Conservation (phyloP, 208 protist species). For the Angomonas ambiguus region DNA sequence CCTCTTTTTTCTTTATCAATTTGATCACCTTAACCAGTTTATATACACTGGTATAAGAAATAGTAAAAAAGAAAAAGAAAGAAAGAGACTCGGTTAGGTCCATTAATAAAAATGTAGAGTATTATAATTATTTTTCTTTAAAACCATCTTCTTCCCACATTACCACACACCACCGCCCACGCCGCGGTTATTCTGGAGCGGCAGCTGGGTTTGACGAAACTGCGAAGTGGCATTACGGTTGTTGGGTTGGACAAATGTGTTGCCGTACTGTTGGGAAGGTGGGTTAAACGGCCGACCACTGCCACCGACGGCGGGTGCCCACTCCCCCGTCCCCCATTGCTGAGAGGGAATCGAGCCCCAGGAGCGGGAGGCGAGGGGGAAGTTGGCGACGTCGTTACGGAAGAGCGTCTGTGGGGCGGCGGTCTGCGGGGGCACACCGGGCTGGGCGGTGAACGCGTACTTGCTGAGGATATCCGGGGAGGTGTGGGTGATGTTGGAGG, state of each 20-base stretch:
- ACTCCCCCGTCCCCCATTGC: background rate
- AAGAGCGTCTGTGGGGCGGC: background rate
- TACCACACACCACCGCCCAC: slow-evolving; percentile 9
- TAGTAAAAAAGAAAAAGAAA: slow-evolving; percentile 7
- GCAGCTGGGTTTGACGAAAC: background rate
- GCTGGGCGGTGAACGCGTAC: slow-evolving; percentile 2
- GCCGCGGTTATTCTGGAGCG: background rate
- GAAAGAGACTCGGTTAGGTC: slow-evolving; percentile 8
- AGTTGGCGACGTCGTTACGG: background rate
- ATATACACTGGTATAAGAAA: background rate
- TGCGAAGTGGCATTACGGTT: background rate
- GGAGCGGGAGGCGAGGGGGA: background rate
- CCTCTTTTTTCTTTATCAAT: background rate
- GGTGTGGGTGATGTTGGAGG: background rate
- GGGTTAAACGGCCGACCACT: background rate
- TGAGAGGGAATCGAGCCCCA: background rate
- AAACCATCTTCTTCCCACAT: background rate
- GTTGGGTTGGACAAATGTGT: background rate
- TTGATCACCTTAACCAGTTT: background rate
- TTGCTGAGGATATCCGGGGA: background rate
- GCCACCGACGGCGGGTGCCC: background rate
- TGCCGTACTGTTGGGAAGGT: background rate
- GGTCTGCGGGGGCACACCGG: background rate
- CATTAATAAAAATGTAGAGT: background rate
- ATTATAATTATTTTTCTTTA: background rate